Conservation (phyloP, 306 rosid genomes). For the Malus sieversii region DNA sequence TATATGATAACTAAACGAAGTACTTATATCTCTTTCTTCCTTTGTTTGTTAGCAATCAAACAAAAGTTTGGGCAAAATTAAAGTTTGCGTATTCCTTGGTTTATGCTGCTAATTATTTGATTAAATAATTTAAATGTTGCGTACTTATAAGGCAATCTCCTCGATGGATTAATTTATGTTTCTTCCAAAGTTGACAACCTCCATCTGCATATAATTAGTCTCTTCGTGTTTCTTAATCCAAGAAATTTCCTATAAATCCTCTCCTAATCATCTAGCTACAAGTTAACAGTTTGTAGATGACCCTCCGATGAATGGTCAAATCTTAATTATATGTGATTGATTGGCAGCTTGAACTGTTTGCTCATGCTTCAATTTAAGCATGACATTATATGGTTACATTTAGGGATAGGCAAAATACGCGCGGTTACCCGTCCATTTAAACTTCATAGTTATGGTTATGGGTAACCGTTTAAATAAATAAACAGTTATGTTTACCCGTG, state of each 20-base stretch:
- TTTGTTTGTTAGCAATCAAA: conserved; percentile 6
- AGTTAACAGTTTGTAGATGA: neutral
- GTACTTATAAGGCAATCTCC: neutral
- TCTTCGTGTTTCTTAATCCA: neutral
- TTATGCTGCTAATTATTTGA: neutral
- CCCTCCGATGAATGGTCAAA: neutral
- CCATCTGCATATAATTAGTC: neutral
- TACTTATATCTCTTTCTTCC: neutral
- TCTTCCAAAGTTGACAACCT: neutral
- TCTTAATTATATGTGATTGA: neutral
- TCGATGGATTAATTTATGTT: neutral
- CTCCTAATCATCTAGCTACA: neutral
- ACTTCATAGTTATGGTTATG: too few relatives aligned
- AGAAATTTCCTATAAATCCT: neutral
- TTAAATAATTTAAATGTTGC: neutral
- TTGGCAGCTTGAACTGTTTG: neutral
- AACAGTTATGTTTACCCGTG: too few relatives aligned
- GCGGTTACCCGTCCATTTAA: too few relatives aligned
- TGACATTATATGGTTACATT: too few relatives aligned
- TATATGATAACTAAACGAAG: too few relatives aligned
- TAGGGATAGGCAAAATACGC: too few relatives aligned
- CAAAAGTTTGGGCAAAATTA: neutral
- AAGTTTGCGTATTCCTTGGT: neutral
- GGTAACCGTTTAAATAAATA: too few relatives aligned
- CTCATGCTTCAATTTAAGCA: too few relatives aligned